Conservation (phyloP, 2,329 filamentous ascomycete genomes). For the Talaromyces sp. region DNA sequence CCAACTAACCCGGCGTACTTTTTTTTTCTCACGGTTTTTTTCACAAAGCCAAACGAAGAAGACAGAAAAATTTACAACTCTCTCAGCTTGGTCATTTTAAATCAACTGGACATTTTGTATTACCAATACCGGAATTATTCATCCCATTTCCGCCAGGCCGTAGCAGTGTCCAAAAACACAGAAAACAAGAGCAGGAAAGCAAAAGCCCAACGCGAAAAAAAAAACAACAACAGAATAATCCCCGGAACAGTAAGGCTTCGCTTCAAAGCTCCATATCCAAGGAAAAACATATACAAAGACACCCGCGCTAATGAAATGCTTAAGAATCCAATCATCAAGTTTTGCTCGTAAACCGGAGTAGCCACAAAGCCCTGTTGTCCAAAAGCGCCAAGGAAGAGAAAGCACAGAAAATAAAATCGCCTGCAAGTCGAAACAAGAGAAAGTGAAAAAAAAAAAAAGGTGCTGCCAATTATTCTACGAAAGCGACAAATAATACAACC, state of each 20-base stretch:
- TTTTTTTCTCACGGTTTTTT: not conserved
- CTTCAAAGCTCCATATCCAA: not conserved
- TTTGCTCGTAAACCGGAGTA: not conserved
- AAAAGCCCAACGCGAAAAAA: not conserved
- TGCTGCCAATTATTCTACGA: not conserved
- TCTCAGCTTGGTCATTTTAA: not conserved
- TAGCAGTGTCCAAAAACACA: not conserved
- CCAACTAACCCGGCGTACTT: not conserved
- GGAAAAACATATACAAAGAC: not conserved
- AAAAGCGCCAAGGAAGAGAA: constrained; percentile 1
- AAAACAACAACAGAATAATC: not conserved
- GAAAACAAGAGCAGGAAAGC: constrained; percentile 1
- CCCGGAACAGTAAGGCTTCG: not conserved
- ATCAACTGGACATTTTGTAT: not conserved
- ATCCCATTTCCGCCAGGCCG: not conserved
- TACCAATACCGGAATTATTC: not conserved
- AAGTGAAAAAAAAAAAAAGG: not conserved
- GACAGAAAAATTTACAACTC: not conserved
- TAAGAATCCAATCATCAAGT: not conserved
- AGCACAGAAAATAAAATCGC: not conserved
- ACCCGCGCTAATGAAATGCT: not conserved
- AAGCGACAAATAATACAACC: constrained; percentile 4
- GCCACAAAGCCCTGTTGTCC: not conserved
- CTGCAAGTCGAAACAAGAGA: not conserved
- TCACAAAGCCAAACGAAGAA: not conserved